A percentile compares a stretch with the other conserved stretches of the same genome.
Conservation (phyloP, 2,329 filamentous ascomycete genomes). For the Trichoderma sp. region DNA sequence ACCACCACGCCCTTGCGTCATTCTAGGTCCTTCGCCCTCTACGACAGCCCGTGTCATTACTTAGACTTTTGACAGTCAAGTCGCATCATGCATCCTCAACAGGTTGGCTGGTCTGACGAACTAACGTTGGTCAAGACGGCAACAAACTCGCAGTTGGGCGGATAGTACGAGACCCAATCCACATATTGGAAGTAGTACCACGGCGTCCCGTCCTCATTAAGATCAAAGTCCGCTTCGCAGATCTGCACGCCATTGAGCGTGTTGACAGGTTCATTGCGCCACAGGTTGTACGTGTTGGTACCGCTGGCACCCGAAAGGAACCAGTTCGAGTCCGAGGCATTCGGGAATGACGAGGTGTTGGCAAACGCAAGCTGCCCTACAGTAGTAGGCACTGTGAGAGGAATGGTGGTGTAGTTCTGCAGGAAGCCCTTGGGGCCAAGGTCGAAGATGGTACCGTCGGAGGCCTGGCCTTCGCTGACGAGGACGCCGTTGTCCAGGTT, state of each 20-base stretch:
- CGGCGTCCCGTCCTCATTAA: constrained; percentile 22
- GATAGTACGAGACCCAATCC: constrained; percentile 22
- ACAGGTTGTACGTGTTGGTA: constrained; percentile 17
- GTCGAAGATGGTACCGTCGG: constrained; percentile 20
- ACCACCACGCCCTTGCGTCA: too few relatives aligned
- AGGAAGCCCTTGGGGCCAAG: constrained; percentile 14
- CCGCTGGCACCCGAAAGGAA: not conserved
- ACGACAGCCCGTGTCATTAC: not conserved
- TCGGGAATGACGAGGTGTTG: constrained; percentile 3
- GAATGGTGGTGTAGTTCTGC: constrained; percentile 5
- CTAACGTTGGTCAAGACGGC: constrained; percentile 19
- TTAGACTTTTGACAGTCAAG: not conserved
- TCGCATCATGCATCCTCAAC: not conserved
- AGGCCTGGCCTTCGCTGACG: not conserved
- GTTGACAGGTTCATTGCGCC: constrained; percentile 18
- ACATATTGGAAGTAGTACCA: constrained; percentile 29
- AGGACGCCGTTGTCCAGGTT: constrained; percentile 25
- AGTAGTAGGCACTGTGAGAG: constrained; percentile 1
- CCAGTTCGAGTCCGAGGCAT: constrained; percentile 23
- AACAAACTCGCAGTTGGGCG: constrained; percentile 17
- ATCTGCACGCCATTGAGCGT: constrained; percentile 25
- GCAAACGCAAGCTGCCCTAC: constrained; percentile 25
- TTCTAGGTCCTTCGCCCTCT: too few relatives aligned
- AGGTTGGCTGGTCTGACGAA: constrained; percentile 13
- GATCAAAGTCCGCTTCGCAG: constrained; percentile 27